Evolutionary conservation across 2,329 filamentous ascomycete genomes (phyloP).

Genomic region (Penicillium aurantiogriseum): DNA sequence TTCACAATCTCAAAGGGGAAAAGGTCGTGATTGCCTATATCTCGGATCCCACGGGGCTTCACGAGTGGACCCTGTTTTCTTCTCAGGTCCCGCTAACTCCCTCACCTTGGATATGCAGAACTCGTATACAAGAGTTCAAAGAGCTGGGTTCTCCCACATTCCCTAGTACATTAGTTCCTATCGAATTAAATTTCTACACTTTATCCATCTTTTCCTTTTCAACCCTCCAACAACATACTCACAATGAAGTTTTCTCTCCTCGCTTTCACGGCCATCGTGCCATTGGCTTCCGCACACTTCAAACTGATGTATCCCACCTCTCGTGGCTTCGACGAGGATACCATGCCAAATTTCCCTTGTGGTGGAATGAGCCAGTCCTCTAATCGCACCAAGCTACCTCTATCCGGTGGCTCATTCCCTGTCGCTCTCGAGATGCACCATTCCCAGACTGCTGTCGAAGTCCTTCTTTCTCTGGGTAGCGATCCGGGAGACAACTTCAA

Average conservation of each 20-base stretch:
- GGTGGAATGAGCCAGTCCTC: conserved; percentile 50
- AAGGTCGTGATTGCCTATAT: background rate
- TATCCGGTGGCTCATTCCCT: conserved; percentile 48
- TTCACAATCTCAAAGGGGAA: background rate
- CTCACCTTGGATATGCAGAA: background rate
- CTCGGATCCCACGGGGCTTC: background rate
- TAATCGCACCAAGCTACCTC: conserved; percentile 50
- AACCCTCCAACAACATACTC: background rate
- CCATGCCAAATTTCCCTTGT: conserved; percentile 49
- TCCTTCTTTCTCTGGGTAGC: conserved; percentile 54
- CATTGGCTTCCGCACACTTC: conserved; percentile 56
- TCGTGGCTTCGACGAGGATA: conserved; percentile 52
- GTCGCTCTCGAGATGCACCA: conserved; percentile 55
- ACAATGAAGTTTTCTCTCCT: conserved; percentile 36
- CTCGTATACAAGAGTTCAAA: background rate
- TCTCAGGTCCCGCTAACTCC: conserved; percentile 1
- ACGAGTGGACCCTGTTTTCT: background rate
- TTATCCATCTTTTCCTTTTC: background rate
- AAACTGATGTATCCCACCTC: conserved; percentile 52
- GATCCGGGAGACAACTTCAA: conserved; percentile 63
- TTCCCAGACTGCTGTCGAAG: conserved; percentile 51
- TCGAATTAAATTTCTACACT: background rate
- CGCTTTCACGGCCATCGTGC: conserved; percentile 42
- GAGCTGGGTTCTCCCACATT: background rate
- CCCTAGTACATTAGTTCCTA: background rate